A percentile compares a stretch with the other conserved stretches of the same genome.
Evolutionary conservation across 495 filamentous ascomycete species (phyloP).

Genomic region (Xylaria sp.): DNA sequence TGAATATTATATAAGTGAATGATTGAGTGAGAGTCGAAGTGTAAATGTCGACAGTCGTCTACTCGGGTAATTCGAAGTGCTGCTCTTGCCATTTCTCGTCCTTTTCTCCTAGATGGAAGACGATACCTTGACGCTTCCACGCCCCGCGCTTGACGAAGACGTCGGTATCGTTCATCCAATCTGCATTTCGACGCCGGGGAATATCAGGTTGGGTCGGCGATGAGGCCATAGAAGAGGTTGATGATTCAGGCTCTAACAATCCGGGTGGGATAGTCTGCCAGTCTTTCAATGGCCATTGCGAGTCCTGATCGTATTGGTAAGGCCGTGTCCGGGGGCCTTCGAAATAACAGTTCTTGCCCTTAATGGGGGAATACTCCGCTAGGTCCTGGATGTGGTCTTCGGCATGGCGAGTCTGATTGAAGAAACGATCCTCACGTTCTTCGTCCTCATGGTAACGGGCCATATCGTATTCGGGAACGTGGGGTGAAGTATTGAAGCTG

Average conservation of each 20-base stretch:
- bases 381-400: conserved; percentile 34
- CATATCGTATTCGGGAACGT: conserved; percentile 37
- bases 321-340: conserved; percentile 23
- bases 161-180: conserved; percentile 43
- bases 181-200: conserved; percentile 34
- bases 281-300: conserved; percentile 43
- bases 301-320: conserved; percentile 33
- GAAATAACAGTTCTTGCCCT: conserved; percentile 36
- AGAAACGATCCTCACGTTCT: conserved; percentile 36
- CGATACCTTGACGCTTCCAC: conserved; percentile 58
- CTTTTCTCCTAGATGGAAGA: conserved; percentile 46
- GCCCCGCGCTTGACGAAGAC: conserved; percentile 52
- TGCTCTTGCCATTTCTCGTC: conserved; percentile 34
- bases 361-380: conserved; percentile 34
- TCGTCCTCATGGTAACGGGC: conserved; percentile 32
- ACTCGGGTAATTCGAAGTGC: conserved; percentile 41
- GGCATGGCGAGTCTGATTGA: conserved; percentile 33
- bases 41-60: background rate
- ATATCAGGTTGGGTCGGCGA: conserved; percentile 22
- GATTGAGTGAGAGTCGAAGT: background rate
- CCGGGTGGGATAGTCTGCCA: conserved; percentile 39
- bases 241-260: conserved; percentile 32
- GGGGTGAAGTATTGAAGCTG: conserved; percentile 39
- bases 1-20: background rate
- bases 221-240: conserved; percentile 23